These are phyloP conservation scores for Pittosporum tobira DNA, from an alignment of 129 eudicot species.

Conservation along the genomic window DNA sequence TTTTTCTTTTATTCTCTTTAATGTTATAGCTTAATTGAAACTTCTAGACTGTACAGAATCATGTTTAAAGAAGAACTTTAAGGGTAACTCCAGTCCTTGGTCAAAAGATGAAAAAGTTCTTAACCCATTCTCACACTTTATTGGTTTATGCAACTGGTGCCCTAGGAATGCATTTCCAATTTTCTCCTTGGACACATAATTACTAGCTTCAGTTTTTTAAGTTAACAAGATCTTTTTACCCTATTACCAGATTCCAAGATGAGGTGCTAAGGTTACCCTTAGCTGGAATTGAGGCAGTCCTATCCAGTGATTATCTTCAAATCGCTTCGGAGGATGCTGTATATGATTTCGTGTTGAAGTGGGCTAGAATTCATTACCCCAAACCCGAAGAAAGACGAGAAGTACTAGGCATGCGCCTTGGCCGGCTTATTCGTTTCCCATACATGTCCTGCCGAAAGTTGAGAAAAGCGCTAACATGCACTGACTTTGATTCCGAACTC, in stretches of 20 bases:
- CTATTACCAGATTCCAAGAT: conserved; percentile 37
- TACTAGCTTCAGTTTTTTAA: too few relatives aligned
- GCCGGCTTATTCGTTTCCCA: conserved; percentile 56
- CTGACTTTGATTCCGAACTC: conserved; percentile 41
- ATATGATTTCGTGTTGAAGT: conserved; percentile 56
- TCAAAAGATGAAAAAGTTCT: too few relatives aligned
- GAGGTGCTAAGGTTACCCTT: conserved; percentile 59
- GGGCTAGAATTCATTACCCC: conserved; percentile 56
- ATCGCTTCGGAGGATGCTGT: conserved; percentile 69
- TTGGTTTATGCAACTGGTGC: too few relatives aligned
- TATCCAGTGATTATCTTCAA: conserved; percentile 61
- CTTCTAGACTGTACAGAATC: too few relatives aligned
- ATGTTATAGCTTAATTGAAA: background rate
- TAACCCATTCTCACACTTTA: too few relatives aligned
- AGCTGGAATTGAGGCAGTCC: conserved; percentile 56
- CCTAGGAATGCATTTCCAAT: background rate
- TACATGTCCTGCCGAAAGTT: conserved; percentile 67
- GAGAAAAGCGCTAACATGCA: conserved; percentile 32
- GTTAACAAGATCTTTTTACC: background rate
- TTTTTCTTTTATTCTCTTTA: background rate
- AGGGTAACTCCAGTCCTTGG: too few relatives aligned
- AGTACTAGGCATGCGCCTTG: conserved; percentile 33
- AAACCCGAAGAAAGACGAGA: conserved; percentile 52
- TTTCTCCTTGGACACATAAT: background rate
- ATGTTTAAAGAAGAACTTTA: too few relatives aligned